phyloP scores from a whole-genome alignment of 192 early-diverging fungal genomes.

The Coemansia sp. region DNA sequence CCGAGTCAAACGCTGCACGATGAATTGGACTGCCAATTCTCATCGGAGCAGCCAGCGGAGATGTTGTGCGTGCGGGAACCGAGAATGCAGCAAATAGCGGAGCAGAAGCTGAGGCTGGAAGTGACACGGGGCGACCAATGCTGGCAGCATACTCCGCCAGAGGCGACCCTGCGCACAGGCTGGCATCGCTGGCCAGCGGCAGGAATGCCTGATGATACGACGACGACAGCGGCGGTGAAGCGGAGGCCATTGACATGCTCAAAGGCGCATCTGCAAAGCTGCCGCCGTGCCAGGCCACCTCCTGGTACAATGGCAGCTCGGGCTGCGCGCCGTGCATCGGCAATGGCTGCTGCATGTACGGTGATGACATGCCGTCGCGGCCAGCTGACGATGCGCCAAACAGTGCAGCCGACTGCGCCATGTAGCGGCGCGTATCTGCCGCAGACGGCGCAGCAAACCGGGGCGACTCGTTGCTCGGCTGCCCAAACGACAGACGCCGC shows the following conservation, averaged over 20 bases:
- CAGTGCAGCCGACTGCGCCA: constrained; percentile 49
- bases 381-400: constrained; percentile 18
- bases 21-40: constrained; percentile 38
- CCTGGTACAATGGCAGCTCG: constrained; percentile 48
- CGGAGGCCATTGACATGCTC: background rate
- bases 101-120: background rate
- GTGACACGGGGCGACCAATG: background rate
- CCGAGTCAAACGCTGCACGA: constrained; percentile 28
- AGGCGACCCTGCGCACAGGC: constrained; percentile 1
- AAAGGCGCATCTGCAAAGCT: background rate
- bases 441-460: constrained; percentile 23
- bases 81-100: too few species aligned
- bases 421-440: constrained; percentile 49
- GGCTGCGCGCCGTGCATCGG: constrained; percentile 12
- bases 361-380: background rate
- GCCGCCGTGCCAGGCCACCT: constrained; percentile 42
- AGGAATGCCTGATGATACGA: constrained; percentile 13
- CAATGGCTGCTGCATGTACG: background rate
- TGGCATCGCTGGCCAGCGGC: background rate
- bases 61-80: constrained; percentile 1
- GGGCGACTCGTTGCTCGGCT: background rate
- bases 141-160: background rate
- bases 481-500: constrained; percentile 33
- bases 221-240: constrained; percentile 3
- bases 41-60: constrained; percentile 17